Conservation (phyloP, 1,284 basidiomycete genomes). For the Porodaedalea pini region DNA sequence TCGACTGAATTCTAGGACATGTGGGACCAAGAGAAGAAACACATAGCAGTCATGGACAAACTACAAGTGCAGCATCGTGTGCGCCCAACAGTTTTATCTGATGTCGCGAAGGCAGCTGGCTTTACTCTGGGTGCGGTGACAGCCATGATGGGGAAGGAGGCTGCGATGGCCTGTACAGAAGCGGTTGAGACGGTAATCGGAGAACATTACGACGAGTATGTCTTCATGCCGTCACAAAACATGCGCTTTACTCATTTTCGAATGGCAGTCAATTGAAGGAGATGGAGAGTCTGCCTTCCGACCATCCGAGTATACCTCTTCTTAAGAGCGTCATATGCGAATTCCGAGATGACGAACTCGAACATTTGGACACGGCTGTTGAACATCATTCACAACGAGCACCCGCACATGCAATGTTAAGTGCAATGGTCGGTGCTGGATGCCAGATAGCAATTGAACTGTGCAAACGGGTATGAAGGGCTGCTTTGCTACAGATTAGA, state of each 20-base stretch:
- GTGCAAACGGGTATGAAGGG: slow-evolving; percentile 70
- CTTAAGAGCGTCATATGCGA: slow-evolving; percentile 77
- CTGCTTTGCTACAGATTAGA: slow-evolving; percentile 1
- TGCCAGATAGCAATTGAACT: slow-evolving; percentile 89
- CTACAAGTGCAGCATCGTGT: slow-evolving; percentile 81
- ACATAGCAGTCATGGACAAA: slow-evolving; percentile 82
- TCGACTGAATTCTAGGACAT: slow-evolving; percentile 60
- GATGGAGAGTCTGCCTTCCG: slow-evolving; percentile 54
- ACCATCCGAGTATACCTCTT: slow-evolving; percentile 78
- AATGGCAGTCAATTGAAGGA: slow-evolving; percentile 69
- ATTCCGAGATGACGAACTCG: slow-evolving; percentile 93
- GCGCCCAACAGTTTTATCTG: slow-evolving; percentile 80
- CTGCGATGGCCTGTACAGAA: slow-evolving; percentile 98
- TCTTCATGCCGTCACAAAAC: slow-evolving; percentile 22
- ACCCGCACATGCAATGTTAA: slow-evolving; percentile 87
- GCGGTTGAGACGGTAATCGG: slow-evolving; percentile 97
- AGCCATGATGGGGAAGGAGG: slow-evolving; percentile 86
- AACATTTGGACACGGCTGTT: slow-evolving; percentile 91
- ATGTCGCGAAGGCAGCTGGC: slow-evolving; percentile 82
- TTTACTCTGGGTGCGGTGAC: slow-evolving; percentile 84
- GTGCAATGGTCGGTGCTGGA: slow-evolving; percentile 79
- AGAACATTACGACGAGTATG: slow-evolving; percentile 97
- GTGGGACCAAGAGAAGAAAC: slow-evolving; percentile 97
- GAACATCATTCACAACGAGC: slow-evolving; percentile 88
- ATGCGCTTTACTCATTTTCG: slow-evolving; percentile 2